Base-by-base conservation (phyloP, 192 early-diverging fungal species). In the Tieghemiomyces parasiticus region DNA sequence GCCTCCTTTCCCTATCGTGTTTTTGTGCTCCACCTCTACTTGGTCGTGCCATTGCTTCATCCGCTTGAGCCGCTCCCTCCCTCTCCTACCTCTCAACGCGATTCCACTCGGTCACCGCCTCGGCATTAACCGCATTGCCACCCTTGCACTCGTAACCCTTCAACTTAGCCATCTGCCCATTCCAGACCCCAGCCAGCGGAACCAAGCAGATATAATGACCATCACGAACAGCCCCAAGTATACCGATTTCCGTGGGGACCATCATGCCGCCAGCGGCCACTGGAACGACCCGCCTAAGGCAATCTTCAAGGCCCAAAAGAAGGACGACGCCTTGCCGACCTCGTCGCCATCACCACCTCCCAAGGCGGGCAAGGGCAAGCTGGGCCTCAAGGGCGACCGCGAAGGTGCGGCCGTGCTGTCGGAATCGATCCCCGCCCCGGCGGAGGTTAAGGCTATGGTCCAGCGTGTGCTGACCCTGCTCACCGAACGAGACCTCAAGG, bases 261-360 rank as follows among this genome's bases (percentile, higher is more conserved):
- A 71, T 0, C 66, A 72, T n/a, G 67, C 70, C 3, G 74, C 67
- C 24, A 52, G 50, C 42, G 74, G 74, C 14, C 74, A 75, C 63
- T 75, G 74, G 74, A 75, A 75, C 55, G 74, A 75, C 61, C 74
- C 74, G 42, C 71, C 74, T 44, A 64, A 69, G 3, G 54, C 64
- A 2, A 66, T 71, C 1, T 75, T 75, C 62, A 66, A 68, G 47
- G 42, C 35, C 3, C 61, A 66, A 35, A 22, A 56, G 30, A 60
- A 45, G 12, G 49, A 25, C 28, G 32, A 19, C 29, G 32, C 16
- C 3, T 13, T 6, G 28, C 20, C 52, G 28, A 54, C 26, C 29
- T 16, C 14, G 28, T 20, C 3, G 8, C n/a, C n/a, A n/a, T n/a
- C n/a, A n/a, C n/a, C n/a, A n/a, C 9, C 28, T 30, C 52, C 52